Conservation (phyloP, 768 basidiomycete genomes). For the Tulasnella sp. region DNA sequence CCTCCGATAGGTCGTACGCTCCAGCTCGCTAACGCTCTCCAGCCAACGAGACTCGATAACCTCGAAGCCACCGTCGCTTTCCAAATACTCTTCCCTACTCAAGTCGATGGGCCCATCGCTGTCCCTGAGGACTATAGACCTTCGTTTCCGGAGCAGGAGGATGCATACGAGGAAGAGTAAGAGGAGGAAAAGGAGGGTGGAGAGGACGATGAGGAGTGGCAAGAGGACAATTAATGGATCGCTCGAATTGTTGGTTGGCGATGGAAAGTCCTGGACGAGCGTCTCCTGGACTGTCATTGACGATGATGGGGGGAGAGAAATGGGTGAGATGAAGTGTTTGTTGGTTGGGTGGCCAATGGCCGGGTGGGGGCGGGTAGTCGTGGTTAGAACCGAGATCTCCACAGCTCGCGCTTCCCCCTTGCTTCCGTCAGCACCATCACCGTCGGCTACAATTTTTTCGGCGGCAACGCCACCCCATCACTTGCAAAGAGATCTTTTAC, state of each 20-base stretch:
- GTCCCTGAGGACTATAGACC: conserved; percentile 77
- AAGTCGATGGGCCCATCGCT: conserved; percentile 90
- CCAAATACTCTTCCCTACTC: conserved; percentile 82
- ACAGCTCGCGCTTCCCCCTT: not conserved
- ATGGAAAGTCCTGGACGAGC: not conserved
- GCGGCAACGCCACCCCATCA: not conserved
- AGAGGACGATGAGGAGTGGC: conserved; percentile 88
- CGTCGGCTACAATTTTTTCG: not conserved
- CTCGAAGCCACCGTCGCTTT: conserved; percentile 90
- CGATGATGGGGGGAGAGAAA: not conserved
- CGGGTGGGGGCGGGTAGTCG: not conserved
- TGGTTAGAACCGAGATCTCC: not conserved
- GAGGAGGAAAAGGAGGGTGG: conserved; percentile 88
- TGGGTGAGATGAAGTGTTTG: not conserved
- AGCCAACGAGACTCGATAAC: conserved; percentile 92
- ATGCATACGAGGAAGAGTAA: conserved; percentile 88
- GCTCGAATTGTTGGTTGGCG: not conserved
- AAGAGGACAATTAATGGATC: conserved; percentile 77
- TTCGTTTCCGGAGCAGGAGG: conserved; percentile 71
- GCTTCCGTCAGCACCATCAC: not conserved
- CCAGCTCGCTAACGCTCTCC: conserved; percentile 66
- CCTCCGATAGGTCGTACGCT: conserved; percentile 66
- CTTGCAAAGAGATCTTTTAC: not conserved
- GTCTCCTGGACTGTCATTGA: not conserved
- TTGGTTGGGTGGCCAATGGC: not conserved